Percentiles rank a stretch among this genome's conserved stretches.
phyloP scores from a whole-genome alignment of 73 alveolate genomes.

The Paramecium tetraurelia region DNA sequence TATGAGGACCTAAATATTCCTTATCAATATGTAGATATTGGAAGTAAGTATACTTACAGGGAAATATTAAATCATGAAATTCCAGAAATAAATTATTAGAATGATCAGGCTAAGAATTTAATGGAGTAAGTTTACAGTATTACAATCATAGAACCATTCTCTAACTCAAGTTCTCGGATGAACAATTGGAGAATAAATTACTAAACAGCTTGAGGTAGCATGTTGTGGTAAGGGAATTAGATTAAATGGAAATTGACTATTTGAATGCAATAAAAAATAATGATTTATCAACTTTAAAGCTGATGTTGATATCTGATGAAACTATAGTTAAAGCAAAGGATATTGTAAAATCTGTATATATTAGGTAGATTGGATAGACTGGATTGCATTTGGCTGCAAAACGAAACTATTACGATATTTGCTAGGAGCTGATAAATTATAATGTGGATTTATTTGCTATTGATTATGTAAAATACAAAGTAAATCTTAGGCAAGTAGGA shows the following conservation, averaged over 20 bases:
- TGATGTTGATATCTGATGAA: background rate
- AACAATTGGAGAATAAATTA: background rate
- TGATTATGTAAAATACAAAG: background rate
- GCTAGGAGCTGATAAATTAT: background rate
- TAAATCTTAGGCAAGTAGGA: background rate
- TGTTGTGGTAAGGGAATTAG: background rate
- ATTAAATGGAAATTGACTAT: background rate
- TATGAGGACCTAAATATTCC: background rate
- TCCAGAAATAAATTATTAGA: background rate
- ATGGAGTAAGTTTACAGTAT: background rate
- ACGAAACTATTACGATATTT: background rate
- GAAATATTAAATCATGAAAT: background rate
- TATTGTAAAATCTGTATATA: background rate
- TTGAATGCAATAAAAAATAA: background rate
- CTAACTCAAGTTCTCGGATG: background rate
- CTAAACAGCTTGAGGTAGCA: background rate
- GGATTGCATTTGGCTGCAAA: slow-evolving; percentile 42
- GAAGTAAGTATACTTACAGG: background rate
- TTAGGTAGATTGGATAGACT: background rate
- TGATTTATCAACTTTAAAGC: background rate
- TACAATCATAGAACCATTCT: background rate
- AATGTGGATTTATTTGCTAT: background rate
- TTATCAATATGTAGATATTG: background rate
- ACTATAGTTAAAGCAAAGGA: background rate
- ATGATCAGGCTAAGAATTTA: background rate